Conservation (phyloP, 2,329 filamentous ascomycete genomes). For the Dactylellina cionopaga region DNA sequence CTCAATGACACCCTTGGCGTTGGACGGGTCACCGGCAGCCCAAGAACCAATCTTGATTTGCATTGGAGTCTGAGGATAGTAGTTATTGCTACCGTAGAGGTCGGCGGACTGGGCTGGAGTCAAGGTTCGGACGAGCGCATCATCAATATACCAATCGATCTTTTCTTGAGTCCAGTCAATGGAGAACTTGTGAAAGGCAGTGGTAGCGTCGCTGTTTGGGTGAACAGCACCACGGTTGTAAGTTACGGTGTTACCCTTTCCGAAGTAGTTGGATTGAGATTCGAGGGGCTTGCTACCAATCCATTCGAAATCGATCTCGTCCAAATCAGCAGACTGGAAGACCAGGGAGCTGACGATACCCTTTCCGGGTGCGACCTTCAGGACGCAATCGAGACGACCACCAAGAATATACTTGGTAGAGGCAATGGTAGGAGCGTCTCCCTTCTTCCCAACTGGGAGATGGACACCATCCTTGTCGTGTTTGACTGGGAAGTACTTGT, state of each 20-base stretch:
- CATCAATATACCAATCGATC: conserved; percentile 87
- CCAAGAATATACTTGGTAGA: conserved; percentile 99
- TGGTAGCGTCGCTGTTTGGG: conserved; percentile 74
- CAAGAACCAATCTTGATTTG: conserved; percentile 90
- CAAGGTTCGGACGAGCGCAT: conserved; percentile 78
- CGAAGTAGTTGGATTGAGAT: conserved; percentile 96
- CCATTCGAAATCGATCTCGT: conserved; percentile 99
- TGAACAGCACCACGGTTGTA: conserved; percentile 91
- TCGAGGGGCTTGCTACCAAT: conserved; percentile 78
- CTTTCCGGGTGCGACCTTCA: conserved; percentile 86
- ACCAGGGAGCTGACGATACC: conserved; percentile 95
- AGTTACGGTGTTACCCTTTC: conserved; percentile 84
- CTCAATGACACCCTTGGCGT: conserved; percentile 72
- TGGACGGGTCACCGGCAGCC: conserved; percentile 87
- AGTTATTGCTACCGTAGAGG: conserved; percentile 53
- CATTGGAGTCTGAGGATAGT: conserved; percentile 94
- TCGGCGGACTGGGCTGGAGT: conserved; percentile 69
- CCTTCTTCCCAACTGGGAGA: conserved; percentile 81
- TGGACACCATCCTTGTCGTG: conserved; percentile 81
- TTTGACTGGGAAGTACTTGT: conserved; percentile 75
- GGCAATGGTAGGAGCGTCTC: conserved; percentile 84
- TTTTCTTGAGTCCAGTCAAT: conserved; percentile 89
- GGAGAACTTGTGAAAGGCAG: conserved; percentile 82
- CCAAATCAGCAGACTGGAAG: conserved; percentile 86
- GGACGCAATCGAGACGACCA: conserved; percentile 82